Evolutionary conservation across 306 rosid genomes (phyloP).

Genomic region (Cucurbita moschata): DNA sequence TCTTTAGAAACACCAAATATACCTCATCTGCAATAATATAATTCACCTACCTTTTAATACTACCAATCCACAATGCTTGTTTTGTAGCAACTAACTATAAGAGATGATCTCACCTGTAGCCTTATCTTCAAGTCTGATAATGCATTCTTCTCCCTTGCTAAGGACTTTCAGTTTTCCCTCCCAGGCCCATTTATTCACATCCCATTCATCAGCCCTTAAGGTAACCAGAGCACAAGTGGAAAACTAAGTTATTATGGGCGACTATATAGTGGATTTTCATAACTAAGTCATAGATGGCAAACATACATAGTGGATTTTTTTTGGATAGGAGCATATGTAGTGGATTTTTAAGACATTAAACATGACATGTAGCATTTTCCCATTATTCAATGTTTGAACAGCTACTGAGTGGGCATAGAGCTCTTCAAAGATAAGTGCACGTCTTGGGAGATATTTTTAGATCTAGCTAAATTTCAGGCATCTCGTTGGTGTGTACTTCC

Average conservation of each 20-base stretch:
- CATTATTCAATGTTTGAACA: not conserved
- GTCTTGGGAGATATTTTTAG: not conserved
- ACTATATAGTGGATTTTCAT: not conserved
- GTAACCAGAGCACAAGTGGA: not conserved
- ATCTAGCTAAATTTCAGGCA: not conserved
- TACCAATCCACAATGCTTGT: not conserved
- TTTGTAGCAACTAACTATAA: constrained; percentile 4
- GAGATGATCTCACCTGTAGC: constrained; percentile 41
- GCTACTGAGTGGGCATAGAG: not conserved
- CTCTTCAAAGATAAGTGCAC: not conserved
- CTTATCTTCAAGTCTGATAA: constrained; percentile 87
- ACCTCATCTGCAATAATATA: not conserved
- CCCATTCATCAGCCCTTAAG: constrained; percentile 99
- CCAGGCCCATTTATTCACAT: constrained; percentile 98
- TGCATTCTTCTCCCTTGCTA: constrained; percentile 89
- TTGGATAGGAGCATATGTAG: not conserved
- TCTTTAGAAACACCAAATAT: not conserved
- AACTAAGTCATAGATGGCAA: not conserved
- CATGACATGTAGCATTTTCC: not conserved
- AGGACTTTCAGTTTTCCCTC: constrained; percentile 69
- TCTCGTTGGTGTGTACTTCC: not conserved
- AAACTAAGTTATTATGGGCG: not conserved
- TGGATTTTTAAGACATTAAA: not conserved
- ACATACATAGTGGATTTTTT: not conserved
- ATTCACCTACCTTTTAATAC: not conserved